Base-by-base conservation (phyloP, 2,329 filamentous ascomycete genomes). In the Stemphylium lycopersici region DNA sequence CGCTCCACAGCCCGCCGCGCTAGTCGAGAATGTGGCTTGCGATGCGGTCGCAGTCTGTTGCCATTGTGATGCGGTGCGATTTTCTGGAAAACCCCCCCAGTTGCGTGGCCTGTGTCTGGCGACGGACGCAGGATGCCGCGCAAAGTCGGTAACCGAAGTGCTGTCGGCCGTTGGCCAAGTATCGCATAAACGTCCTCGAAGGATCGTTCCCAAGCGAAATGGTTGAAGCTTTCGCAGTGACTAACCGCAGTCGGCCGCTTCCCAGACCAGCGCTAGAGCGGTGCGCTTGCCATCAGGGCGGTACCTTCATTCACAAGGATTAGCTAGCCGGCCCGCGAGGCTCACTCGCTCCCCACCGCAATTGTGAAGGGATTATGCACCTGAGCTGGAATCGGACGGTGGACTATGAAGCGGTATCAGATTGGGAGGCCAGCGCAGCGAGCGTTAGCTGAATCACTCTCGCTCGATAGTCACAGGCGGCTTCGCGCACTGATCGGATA, bases 311-410 rank as follows among this genome's bases (percentile, higher is more conserved):
- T 38, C 52, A 58, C 68, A 70, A 65, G 68, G 67, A 60, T 68
- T 55, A 42, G 53, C 60, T 62, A 65, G 66, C 63, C 51, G 58
- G 45, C 48, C 69, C 61, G 48, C 67, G 66, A 70, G 69, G 70
- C 70, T 69, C 69, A 73, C 66, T 70, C 58, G 62, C 64, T 61
- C 62, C 61, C 67, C 67, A 68, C 65, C 54, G 63, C 68, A 70
- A 56, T 71, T 72, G 68, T 69, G 69, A 67, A 71, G 47, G 61
- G 58, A 44, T 71, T 70, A 70, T 71, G 69, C 69, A 70, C 64
- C 65, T 56, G 55, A 36, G 49, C 66, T 69, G 52, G 58, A 70
- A 61, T 61, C 56, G 62, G 66, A 58, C 55, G 56, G 61, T 57
- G 52, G 55, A 51, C 52, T 38, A 56, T 59, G 57, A 52, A 66